Percentiles rank a stretch among this genome's conserved stretches.
Conservation (phyloP, 805 yeast genomes). For the Candida morakotiae region DNA sequence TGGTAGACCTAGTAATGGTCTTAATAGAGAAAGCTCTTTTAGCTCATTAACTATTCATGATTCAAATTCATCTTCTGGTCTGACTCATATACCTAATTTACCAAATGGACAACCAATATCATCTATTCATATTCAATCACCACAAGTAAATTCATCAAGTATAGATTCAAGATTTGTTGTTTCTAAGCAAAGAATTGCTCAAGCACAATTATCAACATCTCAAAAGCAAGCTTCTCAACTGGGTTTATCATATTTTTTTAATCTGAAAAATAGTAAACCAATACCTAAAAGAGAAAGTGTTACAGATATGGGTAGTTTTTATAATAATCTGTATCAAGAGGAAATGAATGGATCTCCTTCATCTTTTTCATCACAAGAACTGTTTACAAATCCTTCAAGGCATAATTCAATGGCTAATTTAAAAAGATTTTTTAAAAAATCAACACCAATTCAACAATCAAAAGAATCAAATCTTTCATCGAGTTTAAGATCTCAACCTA, state of each 20-base stretch:
- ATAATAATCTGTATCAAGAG: slow-evolving; percentile 33
- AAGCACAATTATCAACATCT: slow-evolving; percentile 37
- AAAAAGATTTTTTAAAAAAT: slow-evolving; percentile 64
- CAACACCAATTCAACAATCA: slow-evolving; percentile 14
- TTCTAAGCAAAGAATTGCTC: slow-evolving; percentile 69
- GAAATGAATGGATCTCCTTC: slow-evolving; percentile 28
- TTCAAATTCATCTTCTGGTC: background rate
- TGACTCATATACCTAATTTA: slow-evolving; percentile 43
- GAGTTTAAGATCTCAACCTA: slow-evolving; percentile 22
- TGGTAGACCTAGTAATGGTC: slow-evolving; percentile 29
- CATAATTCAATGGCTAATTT: slow-evolving; percentile 79
- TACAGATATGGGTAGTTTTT: slow-evolving; percentile 39
- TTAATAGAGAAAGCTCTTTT: slow-evolving; percentile 8
- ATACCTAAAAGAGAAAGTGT: slow-evolving; percentile 29
- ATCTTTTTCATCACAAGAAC: slow-evolving; percentile 33
- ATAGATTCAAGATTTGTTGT: slow-evolving; percentile 87
- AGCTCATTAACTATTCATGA: slow-evolving; percentile 5
- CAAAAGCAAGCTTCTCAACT: slow-evolving; percentile 38
- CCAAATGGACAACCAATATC: slow-evolving; percentile 55
- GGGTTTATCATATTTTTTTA: slow-evolving; percentile 48
- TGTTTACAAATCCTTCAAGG: slow-evolving; percentile 30
- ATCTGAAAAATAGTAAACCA: slow-evolving; percentile 34
- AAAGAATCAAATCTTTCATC: slow-evolving; percentile 19
- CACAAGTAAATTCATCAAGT: slow-evolving; percentile 52
- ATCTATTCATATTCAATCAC: slow-evolving; percentile 68